phyloP scores from a whole-genome alignment of 257 asterid species.

The Echites panduratus region DNA sequence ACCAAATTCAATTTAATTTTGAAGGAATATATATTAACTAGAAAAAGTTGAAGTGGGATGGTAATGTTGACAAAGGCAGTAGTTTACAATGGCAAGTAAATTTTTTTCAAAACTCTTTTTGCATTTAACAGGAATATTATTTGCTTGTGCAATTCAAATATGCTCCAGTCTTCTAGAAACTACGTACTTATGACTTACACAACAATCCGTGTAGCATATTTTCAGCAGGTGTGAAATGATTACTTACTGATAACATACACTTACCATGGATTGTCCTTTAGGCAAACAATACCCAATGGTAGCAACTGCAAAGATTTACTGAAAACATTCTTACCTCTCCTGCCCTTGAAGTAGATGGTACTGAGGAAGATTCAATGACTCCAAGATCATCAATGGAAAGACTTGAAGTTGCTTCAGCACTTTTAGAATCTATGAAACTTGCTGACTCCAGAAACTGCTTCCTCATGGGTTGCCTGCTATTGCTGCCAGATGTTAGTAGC shows the following conservation, averaged over 20 bases:
- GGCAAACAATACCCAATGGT: neutral
- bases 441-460: conserved; percentile 59
- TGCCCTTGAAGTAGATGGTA: conserved; percentile 68
- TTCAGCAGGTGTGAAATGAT: neutral
- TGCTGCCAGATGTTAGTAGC: conserved; percentile 40
- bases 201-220: neutral
- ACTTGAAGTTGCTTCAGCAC: conserved; percentile 55
- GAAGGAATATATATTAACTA: neutral
- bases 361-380: conserved; percentile 50
- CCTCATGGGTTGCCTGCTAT: conserved; percentile 52
- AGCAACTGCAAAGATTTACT: neutral
- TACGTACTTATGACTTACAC: neutral
- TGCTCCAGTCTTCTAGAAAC: neutral
- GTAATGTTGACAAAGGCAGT: neutral
- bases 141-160: neutral
- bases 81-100: neutral
- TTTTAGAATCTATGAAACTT: conserved; percentile 59
- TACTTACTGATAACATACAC: neutral
- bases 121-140: neutral
- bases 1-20: neutral
- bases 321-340: conserved; percentile 49
- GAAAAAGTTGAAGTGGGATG: neutral
- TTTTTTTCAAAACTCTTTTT: neutral
- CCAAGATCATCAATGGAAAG: conserved; percentile 48
- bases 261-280: neutral